These are phyloP conservation scores for Earliella scabrosa DNA, from an alignment of 1,284 basidiomycete genomes.

Conservation along the genomic window DNA sequence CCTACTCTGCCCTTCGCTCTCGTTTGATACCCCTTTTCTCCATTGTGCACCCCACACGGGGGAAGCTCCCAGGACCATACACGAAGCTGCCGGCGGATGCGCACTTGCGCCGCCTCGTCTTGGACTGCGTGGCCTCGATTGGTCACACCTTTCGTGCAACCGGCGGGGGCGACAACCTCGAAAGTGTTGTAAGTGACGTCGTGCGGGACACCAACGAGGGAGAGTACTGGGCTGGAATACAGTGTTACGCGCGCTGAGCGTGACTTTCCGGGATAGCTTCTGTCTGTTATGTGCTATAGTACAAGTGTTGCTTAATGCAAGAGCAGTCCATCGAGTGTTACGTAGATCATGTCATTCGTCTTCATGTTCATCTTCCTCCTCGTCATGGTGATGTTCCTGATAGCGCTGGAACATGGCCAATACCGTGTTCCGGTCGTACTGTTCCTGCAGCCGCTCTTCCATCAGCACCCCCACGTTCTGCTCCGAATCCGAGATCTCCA, in stretches of 20 bases:
- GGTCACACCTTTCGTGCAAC: slow-evolving; percentile 25
- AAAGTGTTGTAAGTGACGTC: slow-evolving; percentile 43
- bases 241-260: neutral
- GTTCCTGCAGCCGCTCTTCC: slow-evolving; percentile 1
- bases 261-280: neutral
- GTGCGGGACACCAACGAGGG: slow-evolving; percentile 44
- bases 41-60: slow-evolving; percentile 71
- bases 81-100: slow-evolving; percentile 53
- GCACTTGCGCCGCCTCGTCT: slow-evolving; percentile 44
- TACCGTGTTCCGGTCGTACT: slow-evolving; percentile 3
- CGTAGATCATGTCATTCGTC: neutral
- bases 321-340: neutral
- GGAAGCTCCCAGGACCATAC: slow-evolving; percentile 76
- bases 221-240: slow-evolving; percentile 45
- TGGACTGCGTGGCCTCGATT: slow-evolving; percentile 49
- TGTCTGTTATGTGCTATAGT: neutral
- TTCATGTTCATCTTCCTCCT: neutral
- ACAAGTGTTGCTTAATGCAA: neutral
- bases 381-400: neutral
- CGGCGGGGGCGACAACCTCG: slow-evolving; percentile 31
- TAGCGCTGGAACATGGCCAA: slow-evolving; percentile 4
- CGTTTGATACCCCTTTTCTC: slow-evolving; percentile 80
- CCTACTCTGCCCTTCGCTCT: slow-evolving; percentile 48
- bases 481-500: slow-evolving; percentile 9
- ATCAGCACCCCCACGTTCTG: neutral